Conservation (phyloP, 371 early-diverging fungal species). For the Entomophthora muscae region DNA sequence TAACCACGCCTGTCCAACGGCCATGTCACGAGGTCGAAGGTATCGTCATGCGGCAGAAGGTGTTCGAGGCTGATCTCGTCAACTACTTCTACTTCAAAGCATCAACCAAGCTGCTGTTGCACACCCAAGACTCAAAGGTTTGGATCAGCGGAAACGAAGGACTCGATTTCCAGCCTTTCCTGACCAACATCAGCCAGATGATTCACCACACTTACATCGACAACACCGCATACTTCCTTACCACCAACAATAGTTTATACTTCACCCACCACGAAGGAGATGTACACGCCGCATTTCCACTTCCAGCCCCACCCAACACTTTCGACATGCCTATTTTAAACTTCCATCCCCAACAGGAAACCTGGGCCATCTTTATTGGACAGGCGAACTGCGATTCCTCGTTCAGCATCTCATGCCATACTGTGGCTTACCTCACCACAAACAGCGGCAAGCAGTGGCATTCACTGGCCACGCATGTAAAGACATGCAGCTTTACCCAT, state of each 20-base stretch:
- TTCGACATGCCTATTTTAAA: conserved; percentile 32
- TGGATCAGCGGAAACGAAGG: conserved; percentile 61
- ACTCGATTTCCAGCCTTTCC: conserved; percentile 33
- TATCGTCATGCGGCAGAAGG: conserved; percentile 11
- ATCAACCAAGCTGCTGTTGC: conserved; percentile 31
- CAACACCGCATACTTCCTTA: conserved; percentile 53
- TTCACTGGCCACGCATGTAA: conserved; percentile 44
- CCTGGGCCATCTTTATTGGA: conserved; percentile 63
- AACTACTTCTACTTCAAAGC: conserved; percentile 47
- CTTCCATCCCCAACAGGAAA: conserved; percentile 61
- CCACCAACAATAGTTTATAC: conserved; percentile 24
- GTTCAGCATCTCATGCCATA: conserved; percentile 12
- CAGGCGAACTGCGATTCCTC: conserved; percentile 27
- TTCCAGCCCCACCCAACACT: conserved; percentile 38
- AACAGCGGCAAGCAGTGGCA: conserved; percentile 59
- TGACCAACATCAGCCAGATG: conserved; percentile 24
- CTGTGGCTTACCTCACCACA: conserved; percentile 43
- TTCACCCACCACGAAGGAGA: conserved; percentile 52
- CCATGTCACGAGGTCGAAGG: conserved; percentile 22
- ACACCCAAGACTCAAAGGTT: conserved; percentile 30
- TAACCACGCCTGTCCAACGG: conserved; percentile 31
- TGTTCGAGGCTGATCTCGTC: conserved; percentile 25
- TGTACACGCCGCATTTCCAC: conserved; percentile 29
- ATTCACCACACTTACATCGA: conserved; percentile 50
- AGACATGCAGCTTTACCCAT: conserved; percentile 57